Base-by-base conservation (phyloP, 192 early-diverging fungal species). In the Rhizophagus clarus region DNA sequence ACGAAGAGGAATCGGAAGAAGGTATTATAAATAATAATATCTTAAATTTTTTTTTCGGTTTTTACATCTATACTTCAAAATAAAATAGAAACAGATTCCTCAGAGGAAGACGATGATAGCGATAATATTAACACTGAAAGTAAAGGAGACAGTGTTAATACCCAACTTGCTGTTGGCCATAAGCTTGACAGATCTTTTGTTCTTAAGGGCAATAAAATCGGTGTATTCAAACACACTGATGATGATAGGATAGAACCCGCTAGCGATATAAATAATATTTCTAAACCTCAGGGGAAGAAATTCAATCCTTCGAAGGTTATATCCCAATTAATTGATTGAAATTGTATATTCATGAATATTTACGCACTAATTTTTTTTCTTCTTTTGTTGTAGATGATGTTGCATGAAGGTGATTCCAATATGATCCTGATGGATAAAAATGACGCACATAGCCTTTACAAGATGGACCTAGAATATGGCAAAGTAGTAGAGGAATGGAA, bases 401-500 rank as follows among this genome's bases (percentile, higher is more conserved):
- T 98, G 76, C 96, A 97, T 79, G 88, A 97, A 81, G 90, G 94
- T 74, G 97, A 98, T 83, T 87, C 91, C 24, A 82, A 91, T 7
- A 85, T 96, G 87, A 82, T 98, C 42, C 86, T 97, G 80, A 90
- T 94, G 90, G 87, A 94, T 76, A 85, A 89, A 62, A 82, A 86
- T 76, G 91, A 96, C 60, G 82, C 88, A 29, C 85, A 94, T 78
- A 92, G 89, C 49, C 86, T 97, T 67, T 97, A 91, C 88, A 90
- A 88, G 76, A 95, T 98, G 96, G 97, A 98, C 83, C 84, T 98
- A 37, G 94, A 96, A 81, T 86, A 87, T 81, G 97, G 96, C 47
- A 93, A 96, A 85, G 91, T 98, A 20, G 97, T 97, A 15, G 96
- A 98, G 74, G 95, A 97, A 85, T 98, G 95, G 95, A 91, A 92